Evolutionary conservation across 176 grass and related monocot species (phyloP), one percentile per base, ranked within the genome.

Genomic region (Cenchrus purpureus): DNA sequence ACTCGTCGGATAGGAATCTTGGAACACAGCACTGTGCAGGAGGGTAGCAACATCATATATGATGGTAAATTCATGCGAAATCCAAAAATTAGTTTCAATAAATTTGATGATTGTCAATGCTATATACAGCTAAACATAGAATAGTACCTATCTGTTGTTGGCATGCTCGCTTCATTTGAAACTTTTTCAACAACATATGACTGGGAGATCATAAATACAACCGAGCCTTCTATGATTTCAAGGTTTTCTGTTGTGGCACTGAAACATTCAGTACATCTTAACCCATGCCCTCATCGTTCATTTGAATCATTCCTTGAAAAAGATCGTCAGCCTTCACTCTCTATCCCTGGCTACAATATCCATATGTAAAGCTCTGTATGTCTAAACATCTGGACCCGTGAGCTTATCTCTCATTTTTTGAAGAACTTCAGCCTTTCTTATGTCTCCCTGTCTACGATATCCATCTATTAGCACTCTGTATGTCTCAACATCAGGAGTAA

Each of bases 391-490:
- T 83, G 86, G 90, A 62, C 31, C 73, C 52, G 15, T 16, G 12
- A 15, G 52, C 13, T 54, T 54, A 54, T 54, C 52, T 54, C 15
- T 54, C 92, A 97, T 97, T 92, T 94, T 85, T 73, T 97, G 63
- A 63, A 94, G 77, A 50, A 44, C 50, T 84, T 90, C 77, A 76
- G 88, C 89, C 55, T 92, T 92, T 34, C 51, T 48, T 83, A 89
- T 85, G 80, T 97, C 80, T 37, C 92, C 92, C 12, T 75, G 69
- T 76, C 83, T 85, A 88, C 83, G 90, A 67, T 97, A 94, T 40
- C 94, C 94, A 85, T 79, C 76, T 84, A 97, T 87, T 70, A 94
- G 88, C 80, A 86, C 43, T 45, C 73, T 92, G 77, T 97, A 97
- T 73, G 88, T 42, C 62, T 81, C 45, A 50, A 53, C 88, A 86